phyloP scores from a whole-genome alignment of 768 basidiomycete species.

The Xerocomellus amylosporus region DNA sequence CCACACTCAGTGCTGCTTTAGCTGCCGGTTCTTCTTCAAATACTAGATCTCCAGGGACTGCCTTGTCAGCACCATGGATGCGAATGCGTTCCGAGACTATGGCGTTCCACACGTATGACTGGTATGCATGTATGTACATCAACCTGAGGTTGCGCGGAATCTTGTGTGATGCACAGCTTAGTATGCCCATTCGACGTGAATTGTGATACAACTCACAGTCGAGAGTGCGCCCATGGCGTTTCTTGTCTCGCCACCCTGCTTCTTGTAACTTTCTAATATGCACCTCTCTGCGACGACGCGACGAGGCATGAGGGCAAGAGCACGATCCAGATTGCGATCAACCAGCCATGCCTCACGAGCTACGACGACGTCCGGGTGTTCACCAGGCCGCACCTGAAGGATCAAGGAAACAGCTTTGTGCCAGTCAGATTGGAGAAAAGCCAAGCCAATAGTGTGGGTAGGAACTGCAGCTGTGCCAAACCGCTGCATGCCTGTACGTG shows the following conservation, averaged over 20 bases:
- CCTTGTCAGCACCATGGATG: conserved; percentile 65
- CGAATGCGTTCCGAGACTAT: conserved; percentile 92
- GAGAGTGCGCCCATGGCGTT: conserved; percentile 87
- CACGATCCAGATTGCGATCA: conserved; percentile 75
- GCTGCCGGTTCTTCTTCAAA: conserved; percentile 47
- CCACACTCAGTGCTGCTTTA: conserved; percentile 23
- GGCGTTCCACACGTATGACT: conserved; percentile 98
- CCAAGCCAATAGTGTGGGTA: conserved; percentile 91
- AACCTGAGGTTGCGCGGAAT: conserved; percentile 92
- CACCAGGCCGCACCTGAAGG: conserved; percentile 79
- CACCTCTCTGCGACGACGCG: conserved; percentile 92
- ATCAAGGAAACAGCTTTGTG: conserved; percentile 80
- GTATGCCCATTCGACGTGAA: background rate
- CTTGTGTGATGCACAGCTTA: conserved; percentile 39
- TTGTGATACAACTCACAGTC: conserved; percentile 48
- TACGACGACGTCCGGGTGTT: conserved; percentile 85
- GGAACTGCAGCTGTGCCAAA: conserved; percentile 97
- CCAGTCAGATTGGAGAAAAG: conserved; percentile 89
- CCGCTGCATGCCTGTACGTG: conserved; percentile 84
- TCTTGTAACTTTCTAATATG: conserved; percentile 86
- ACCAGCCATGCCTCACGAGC: conserved; percentile 89
- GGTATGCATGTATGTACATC: conserved; percentile 99
- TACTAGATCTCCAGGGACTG: conserved; percentile 89
- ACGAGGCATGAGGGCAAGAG: conserved; percentile 82
- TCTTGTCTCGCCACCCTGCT: conserved; percentile 70